These are phyloP conservation scores for Beauveria sp. DNA, from an alignment of 2,329 filamentous ascomycete genomes.

Conservation along the genomic window DNA sequence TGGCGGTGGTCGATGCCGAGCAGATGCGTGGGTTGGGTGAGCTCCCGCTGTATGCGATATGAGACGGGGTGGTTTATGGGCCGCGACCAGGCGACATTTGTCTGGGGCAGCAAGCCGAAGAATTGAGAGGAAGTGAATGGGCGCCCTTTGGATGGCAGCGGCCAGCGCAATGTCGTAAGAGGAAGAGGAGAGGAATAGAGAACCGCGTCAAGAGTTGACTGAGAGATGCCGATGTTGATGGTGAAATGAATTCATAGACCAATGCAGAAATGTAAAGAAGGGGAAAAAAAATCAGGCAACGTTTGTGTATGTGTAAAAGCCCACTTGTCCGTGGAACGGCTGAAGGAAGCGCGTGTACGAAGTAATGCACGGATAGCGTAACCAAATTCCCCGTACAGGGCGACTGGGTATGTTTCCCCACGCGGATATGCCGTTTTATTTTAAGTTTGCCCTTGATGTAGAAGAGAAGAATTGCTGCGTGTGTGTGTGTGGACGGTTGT, in stretches of 20 bases:
- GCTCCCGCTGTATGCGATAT: not conserved
- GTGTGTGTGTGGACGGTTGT: too few species aligned
- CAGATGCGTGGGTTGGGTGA: slow-evolving; percentile 7
- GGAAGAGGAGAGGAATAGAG: not conserved
- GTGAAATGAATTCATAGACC: not conserved
- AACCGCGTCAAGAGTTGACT: not conserved
- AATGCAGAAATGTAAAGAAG: not conserved
- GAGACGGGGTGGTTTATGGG: slow-evolving; percentile 7
- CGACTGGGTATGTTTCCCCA: not conserved
- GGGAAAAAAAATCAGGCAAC: not conserved
- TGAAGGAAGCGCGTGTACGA: not conserved
- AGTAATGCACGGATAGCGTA: not conserved
- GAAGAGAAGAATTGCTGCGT: not conserved
- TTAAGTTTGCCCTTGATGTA: not conserved
- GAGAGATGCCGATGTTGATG: not conserved
- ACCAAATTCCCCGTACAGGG: not conserved
- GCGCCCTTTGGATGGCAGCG: not conserved
- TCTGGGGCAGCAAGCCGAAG: not conserved
- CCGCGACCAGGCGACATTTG: slow-evolving; percentile 1
- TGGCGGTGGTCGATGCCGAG: not conserved
- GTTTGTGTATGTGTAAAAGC: slow-evolving; percentile 1
- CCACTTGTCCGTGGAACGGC: slow-evolving; percentile 1
- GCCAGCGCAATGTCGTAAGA: not conserved
- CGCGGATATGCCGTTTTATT: not conserved
- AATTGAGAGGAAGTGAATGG: not conserved